Evolutionary conservation across 179 eudicot species (phyloP).

Genomic region (Spinacia oleracea): DNA sequence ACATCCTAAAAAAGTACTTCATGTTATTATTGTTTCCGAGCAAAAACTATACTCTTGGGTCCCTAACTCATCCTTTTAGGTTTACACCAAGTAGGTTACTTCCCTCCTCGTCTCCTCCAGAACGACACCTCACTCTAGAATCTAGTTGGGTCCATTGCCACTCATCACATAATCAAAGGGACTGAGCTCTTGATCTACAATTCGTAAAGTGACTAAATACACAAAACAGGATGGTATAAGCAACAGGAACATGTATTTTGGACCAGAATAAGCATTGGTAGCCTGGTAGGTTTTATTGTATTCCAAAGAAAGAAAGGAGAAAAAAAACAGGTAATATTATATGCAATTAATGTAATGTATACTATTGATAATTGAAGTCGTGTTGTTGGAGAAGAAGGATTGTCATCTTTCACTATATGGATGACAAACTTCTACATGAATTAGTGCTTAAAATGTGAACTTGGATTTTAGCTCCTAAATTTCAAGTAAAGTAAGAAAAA

Average conservation of each 20-base stretch:
- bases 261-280: too few species aligned
- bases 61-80: background rate
- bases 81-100: background rate
- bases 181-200: background rate
- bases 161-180: background rate
- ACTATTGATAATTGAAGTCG: background rate
- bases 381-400: background rate
- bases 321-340: background rate
- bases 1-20: too few species aligned
- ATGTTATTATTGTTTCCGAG: too few species aligned
- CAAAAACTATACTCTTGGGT: too few species aligned
- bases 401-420: background rate
- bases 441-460: background rate
- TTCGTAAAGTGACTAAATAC: background rate
- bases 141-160: background rate
- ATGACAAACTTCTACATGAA: background rate
- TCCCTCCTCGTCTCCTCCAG: background rate
- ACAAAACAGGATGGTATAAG: background rate
- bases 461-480: slow-evolving; percentile 12
- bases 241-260: background rate
- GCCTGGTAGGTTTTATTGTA: too few species aligned
- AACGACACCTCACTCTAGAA: background rate
- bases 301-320: too few species aligned
- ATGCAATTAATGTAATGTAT: background rate
- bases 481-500: slow-evolving; percentile 6